These are phyloP conservation scores for Metschnikowia kofuensis DNA, from an alignment of 805 yeast species.

Conservation along the genomic window DNA sequence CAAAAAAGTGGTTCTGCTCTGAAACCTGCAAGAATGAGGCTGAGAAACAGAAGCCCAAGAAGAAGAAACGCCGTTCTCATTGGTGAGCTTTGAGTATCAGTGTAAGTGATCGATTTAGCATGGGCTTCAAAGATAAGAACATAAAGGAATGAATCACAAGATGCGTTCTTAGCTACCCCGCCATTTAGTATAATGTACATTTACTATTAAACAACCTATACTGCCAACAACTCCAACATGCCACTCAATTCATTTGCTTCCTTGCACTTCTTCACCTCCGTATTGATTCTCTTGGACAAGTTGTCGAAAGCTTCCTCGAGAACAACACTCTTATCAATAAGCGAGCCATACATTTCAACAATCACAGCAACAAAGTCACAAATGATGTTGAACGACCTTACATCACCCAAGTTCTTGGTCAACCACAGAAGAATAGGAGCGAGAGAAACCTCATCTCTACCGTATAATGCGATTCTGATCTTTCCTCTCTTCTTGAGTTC, in stretches of 20 bases:
- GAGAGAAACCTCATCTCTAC: constrained; percentile 80
- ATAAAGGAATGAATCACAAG: no score
- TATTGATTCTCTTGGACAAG: constrained; percentile 57
- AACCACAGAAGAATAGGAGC: constrained; percentile 90
- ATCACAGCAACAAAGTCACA: constrained; percentile 68
- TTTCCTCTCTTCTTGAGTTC: constrained; percentile 90
- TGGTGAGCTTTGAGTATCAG: no score
- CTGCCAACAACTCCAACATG: constrained; percentile 81
- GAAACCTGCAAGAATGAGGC: constrained; percentile 25
- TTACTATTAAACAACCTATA: not conserved
- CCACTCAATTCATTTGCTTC: constrained; percentile 91
- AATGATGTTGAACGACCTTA: constrained; percentile 59
- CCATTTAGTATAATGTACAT: not conserved
- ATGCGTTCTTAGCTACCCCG: no score
- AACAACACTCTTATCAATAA: constrained; percentile 71
- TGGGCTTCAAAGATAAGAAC: no score
- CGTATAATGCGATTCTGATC: constrained; percentile 71
- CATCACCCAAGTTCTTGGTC: constrained; percentile 71
- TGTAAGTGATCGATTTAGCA: no score
- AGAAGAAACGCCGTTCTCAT: constrained; percentile 3
- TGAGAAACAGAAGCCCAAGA: constrained; percentile 3
- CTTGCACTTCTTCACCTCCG: constrained; percentile 73
- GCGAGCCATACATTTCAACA: constrained; percentile 71
- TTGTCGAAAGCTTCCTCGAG: constrained; percentile 68
- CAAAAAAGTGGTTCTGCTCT: constrained; percentile 41